Evolutionary conservation across 192 early-diverging fungal species (phyloP), one percentile per base, ranked within the genome.

Genomic region (Linnemannia hyalina): DNA sequence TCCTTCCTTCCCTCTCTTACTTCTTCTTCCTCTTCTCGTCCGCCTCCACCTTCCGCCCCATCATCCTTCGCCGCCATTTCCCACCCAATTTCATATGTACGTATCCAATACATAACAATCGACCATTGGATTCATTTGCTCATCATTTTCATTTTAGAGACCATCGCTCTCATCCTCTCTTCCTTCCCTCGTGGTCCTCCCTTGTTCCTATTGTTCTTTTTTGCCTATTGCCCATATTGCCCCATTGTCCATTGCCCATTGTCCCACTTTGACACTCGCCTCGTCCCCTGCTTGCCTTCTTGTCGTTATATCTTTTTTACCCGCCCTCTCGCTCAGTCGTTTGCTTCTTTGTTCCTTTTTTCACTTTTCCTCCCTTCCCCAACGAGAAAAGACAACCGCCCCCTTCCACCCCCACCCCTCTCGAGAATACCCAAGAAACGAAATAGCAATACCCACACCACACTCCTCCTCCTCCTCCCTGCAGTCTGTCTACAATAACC

Each of bases 351-450:
- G 70, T 77, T 73, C 70, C 81, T 73, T 82, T 77, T 82, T 42
- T 82, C 55, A 75, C 22, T 77, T 82, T 69, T 68, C 73, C 70
- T 16, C 26, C 15, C 38, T 2, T 36, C 44, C 60, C 60, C 26
- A 65, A 65, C 49, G 80, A 82, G 44, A 71, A 82, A 71, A 82
- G 80, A 82, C 74, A 82, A 82, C 80, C 80, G 35, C 44, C 77
- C 76, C 36, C 55, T 49, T 38, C 76, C 74, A 75, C 32, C 73
- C 15, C 65, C 46, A 44, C 63, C 70, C 41, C 70, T 20, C 70
- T 55, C 70, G 49, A 65, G 60, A 65, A 65, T 65, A 65, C 60
- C 26, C 60, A 65, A 65, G 60, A 65, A 57, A 65, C 60, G 60
- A 65, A 52, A 65, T 65, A 65, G 60, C 60, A 65, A 55, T 18